A percentile compares a stretch with the other conserved stretches of the same genome.
phyloP scores from a whole-genome alignment of 2,329 filamentous ascomycete species.

The Hirsutella rhossiliensis region DNA sequence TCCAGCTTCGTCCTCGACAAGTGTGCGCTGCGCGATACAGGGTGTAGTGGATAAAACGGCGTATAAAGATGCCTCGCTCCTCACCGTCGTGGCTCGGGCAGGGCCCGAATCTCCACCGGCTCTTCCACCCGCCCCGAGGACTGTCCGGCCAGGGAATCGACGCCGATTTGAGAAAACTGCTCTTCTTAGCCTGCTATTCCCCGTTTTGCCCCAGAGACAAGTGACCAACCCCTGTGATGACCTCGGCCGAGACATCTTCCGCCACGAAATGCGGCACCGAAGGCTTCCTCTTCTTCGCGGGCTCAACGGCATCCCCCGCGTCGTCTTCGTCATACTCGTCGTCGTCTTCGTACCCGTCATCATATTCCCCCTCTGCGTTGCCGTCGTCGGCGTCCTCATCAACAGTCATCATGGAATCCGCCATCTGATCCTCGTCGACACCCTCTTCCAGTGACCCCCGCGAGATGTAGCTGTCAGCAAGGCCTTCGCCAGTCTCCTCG shows the following conservation, averaged over 20 bases:
- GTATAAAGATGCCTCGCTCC: background rate
- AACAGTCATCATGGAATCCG: conserved; percentile 26
- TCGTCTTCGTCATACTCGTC: conserved; percentile 20
- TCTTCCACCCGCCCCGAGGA: conserved; percentile 6
- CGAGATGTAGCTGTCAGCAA: conserved; percentile 46
- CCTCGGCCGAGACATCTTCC: conserved; percentile 39
- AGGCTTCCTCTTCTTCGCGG: conserved; percentile 2
- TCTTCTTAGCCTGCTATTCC: conserved; percentile 17
- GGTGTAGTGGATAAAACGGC: background rate
- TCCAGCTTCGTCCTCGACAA: no score
- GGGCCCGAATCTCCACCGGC: conserved; percentile 15
- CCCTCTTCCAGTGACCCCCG: conserved; percentile 32
- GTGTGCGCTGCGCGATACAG: no score
- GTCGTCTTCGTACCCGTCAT: conserved; percentile 23
- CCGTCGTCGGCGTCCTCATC: conserved; percentile 24
- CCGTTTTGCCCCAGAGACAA: conserved; percentile 32
- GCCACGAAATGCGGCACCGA: conserved; percentile 13
- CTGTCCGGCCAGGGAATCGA: conserved; percentile 4
- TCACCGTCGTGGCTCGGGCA: conserved; percentile 1
- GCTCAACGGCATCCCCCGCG: conserved; percentile 10
- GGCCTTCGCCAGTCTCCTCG: conserved; percentile 25
- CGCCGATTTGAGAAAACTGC: conserved; percentile 6
- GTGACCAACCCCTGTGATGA: conserved; percentile 47
- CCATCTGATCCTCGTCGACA: conserved; percentile 24
- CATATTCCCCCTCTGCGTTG: conserved; percentile 23